Evolutionary conservation across 257 asterid genomes (phyloP).

Genomic region (Paulownia fortunei): DNA sequence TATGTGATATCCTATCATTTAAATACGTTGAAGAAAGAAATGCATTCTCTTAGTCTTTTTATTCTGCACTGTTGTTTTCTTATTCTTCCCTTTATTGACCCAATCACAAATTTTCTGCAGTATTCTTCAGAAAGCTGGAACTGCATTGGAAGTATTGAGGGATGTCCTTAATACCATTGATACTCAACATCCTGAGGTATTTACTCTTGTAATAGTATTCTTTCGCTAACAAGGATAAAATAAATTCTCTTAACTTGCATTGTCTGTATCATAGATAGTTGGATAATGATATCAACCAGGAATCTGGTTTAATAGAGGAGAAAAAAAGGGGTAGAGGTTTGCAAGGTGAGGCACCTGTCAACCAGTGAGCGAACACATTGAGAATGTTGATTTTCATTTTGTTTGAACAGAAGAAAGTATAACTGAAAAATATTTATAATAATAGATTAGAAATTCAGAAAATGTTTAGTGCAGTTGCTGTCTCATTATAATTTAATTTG

Average conservation of each 20-base stretch:
- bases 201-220: slow-evolving; percentile 12
- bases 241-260: neutral
- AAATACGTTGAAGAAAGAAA: neutral
- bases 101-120: slow-evolving; percentile 45
- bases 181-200: slow-evolving; percentile 80
- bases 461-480: neutral
- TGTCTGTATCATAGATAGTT: neutral
- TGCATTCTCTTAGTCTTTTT: neutral
- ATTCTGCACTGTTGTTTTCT: slow-evolving; percentile 11
- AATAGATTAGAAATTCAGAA: neutral
- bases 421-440: neutral
- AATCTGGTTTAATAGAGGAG: neutral
- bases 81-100: slow-evolving; percentile 12
- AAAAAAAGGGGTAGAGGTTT: neutral
- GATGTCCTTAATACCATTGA: slow-evolving; percentile 85
- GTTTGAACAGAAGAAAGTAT: neutral
- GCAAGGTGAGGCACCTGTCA: neutral
- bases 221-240: slow-evolving; percentile 11
- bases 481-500: neutral
- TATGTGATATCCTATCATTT: neutral
- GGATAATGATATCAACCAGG: neutral
- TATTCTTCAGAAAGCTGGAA: slow-evolving; percentile 84
- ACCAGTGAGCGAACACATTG: neutral
- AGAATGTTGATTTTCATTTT: neutral
- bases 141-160: slow-evolving; percentile 87